Conservation (phyloP, 345 rosid species). For the Iberis pinnata region DNA sequence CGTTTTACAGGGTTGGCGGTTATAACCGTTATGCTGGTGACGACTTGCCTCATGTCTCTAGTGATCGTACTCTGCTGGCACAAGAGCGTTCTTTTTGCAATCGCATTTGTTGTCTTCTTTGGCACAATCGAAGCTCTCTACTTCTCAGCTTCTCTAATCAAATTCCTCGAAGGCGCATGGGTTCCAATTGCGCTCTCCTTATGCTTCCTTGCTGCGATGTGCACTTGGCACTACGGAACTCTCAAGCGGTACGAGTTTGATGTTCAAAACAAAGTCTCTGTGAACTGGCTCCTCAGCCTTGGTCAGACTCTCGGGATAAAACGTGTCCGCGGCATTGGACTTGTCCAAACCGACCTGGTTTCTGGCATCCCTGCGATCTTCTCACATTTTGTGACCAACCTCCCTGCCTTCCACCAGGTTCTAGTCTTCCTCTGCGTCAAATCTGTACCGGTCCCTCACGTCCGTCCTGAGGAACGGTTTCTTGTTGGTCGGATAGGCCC, state of each 20-base stretch:
- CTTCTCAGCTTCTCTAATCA: conserved; percentile 87
- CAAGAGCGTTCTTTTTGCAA: conserved; percentile 57
- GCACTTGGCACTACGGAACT: conserved; percentile 86
- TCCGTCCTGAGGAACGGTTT: conserved; percentile 77
- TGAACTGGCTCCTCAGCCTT: conserved; percentile 77
- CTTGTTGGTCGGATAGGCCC: conserved; percentile 80
- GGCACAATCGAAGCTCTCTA: conserved; percentile 88
- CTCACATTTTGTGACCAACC: conserved; percentile 95
- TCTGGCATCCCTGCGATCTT: conserved; percentile 92
- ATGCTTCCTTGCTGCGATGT: conserved; percentile 69
- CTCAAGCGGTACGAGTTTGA: conserved; percentile 79
- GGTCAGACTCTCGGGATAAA: conserved; percentile 81
- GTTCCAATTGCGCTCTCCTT: conserved; percentile 85
- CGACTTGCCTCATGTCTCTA: conserved; percentile 92
- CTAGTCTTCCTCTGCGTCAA: conserved; percentile 87
- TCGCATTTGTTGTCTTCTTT: conserved; percentile 63
- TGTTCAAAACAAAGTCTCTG: conserved; percentile 86
- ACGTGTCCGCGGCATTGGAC: conserved; percentile 84
- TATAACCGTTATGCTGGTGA: conserved; percentile 96
- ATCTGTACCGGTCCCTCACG: conserved; percentile 94
- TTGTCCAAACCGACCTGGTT: conserved; percentile 86
- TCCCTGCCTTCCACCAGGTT: conserved; percentile 95
- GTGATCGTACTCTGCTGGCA: conserved; percentile 95
- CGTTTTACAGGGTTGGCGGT: conserved; percentile 75
- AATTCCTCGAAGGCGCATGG: conserved; percentile 98